Base-by-base conservation (phyloP, 2,329 filamentous ascomycete species). In the Apiospora sp. region DNA sequence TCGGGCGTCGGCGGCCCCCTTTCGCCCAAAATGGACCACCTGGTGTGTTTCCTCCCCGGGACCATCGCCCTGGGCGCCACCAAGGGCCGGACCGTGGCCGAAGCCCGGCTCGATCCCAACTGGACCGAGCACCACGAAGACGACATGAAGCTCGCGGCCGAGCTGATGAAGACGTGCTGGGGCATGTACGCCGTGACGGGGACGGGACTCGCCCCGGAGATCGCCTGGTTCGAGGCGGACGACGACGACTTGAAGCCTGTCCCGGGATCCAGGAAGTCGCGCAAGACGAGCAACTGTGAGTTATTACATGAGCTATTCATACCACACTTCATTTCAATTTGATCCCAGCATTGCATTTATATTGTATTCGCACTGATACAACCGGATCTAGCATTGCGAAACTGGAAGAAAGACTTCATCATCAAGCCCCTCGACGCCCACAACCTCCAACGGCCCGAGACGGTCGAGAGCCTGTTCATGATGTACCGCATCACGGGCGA, bases 401-500 rank as follows among this genome's bases (percentile, higher is more conserved):
- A 61, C 54, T 97, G 95, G 93, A 91, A 91, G 74, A 84, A 91
- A 72, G 96, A 98, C 80, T 96, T 93, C 78, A 84, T 90, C 22
- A 92, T 98, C 79, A 94, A 97, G 80, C 77, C 85, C n/a, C 88
- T 90, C 19, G 96, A 99, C 81, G 86, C 88, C 70, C 96, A 98
- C 84, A 99, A 99, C 80, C 87, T 99, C 41, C 96, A 98, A 83
- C 90, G 96, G 41, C 96, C 96, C 0, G 96, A 99, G 85, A 98
- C 96, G 0, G 92, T 98, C n/a, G 96, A 99, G 85, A 95, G 92
- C 73, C 85, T 99, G 74, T 95, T 99, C 79, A 98, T 98, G 85
- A 97, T 99, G 95, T 99, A 96, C 93, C 92, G 96, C 75, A 97
- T 99, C 82, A 99, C 96, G 0, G 94, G 93, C 41, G 95, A 99